Conservation (phyloP, 2,329 filamentous ascomycete species). For the Calonectria multiphialidica region DNA sequence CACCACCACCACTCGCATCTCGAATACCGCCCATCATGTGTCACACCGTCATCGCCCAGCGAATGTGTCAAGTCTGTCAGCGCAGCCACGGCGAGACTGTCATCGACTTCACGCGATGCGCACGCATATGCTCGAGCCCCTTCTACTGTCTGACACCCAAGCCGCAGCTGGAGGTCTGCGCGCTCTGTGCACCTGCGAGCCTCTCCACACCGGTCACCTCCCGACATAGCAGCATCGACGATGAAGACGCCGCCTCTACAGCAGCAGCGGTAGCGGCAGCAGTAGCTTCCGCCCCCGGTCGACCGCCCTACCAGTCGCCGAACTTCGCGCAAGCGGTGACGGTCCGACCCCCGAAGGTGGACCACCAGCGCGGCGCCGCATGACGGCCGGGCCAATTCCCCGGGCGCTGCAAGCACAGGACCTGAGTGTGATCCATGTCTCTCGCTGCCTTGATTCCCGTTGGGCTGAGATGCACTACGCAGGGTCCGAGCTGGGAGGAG, state of each 20-base stretch:
- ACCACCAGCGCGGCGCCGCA: slow-evolving; percentile 3
- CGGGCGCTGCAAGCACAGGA: neutral
- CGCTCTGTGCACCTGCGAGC: slow-evolving; percentile 36
- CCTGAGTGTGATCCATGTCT: neutral
- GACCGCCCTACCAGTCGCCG: slow-evolving; percentile 32
- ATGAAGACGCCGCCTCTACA: slow-evolving; percentile 21
- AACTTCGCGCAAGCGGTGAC: slow-evolving; percentile 23
- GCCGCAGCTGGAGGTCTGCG: slow-evolving; percentile 43
- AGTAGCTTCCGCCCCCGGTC: slow-evolving; percentile 22
- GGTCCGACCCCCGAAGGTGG: slow-evolving; percentile 16
- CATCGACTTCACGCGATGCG: slow-evolving; percentile 45
- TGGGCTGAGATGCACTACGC: neutral
- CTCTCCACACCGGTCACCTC: slow-evolving; percentile 43
- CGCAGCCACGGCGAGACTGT: slow-evolving; percentile 44
- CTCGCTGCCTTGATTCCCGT: neutral
- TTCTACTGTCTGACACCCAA: slow-evolving; percentile 46
- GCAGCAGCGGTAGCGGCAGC: slow-evolving; percentile 20
- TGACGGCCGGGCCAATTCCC: neutral
- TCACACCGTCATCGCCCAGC: slow-evolving; percentile 46
- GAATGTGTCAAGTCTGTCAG: slow-evolving; percentile 44
- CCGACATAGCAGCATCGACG: slow-evolving; percentile 31
- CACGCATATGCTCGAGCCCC: slow-evolving; percentile 45
- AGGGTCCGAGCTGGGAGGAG: neutral
- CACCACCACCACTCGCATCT: slow-evolving; percentile 8
- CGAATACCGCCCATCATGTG: slow-evolving; percentile 40